phyloP scores from a whole-genome alignment of 495 filamentous ascomycete genomes.

The Neurospora intermedia region DNA sequence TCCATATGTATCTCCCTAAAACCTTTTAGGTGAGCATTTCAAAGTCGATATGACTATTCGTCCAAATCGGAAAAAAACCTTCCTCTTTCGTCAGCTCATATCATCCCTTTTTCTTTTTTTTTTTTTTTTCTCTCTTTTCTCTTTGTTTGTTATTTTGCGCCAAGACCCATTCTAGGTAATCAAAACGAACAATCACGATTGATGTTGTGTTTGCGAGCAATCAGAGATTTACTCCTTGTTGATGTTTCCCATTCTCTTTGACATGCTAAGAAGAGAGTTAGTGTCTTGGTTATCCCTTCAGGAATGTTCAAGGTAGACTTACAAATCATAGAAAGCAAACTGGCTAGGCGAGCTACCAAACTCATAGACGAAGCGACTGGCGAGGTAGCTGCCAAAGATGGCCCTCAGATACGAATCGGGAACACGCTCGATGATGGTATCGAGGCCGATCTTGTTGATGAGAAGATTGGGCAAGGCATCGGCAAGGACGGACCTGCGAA shows the following conservation, averaged over 20 bases:
- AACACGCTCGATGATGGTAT: constrained; percentile 75
- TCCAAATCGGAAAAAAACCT: background rate
- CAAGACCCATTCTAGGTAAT: background rate
- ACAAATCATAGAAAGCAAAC: constrained; percentile 99
- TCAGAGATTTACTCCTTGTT: background rate
- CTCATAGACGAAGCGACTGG: constrained; percentile 90
- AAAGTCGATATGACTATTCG: background rate
- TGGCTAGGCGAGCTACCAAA: constrained; percentile 87
- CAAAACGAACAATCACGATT: background rate
- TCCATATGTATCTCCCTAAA: background rate
- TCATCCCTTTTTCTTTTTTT: background rate
- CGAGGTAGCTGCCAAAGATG: constrained; percentile 93
- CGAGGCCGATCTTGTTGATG: constrained; percentile 79
- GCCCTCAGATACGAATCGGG: constrained; percentile 86
- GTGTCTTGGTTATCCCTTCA: background rate
- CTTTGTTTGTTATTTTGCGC: background rate
- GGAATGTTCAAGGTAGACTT: constrained; percentile 30
- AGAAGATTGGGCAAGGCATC: constrained; percentile 82
- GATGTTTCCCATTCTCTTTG: constrained; percentile 34
- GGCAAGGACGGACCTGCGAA: constrained; percentile 65
- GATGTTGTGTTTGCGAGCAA: background rate
- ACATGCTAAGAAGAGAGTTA: constrained; percentile 33
- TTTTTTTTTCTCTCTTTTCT: no score
- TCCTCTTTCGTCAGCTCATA: background rate
- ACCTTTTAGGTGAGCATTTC: background rate